phyloP scores from a whole-genome alignment of 768 basidiomycete genomes.

The Lactifluus piperatus region DNA sequence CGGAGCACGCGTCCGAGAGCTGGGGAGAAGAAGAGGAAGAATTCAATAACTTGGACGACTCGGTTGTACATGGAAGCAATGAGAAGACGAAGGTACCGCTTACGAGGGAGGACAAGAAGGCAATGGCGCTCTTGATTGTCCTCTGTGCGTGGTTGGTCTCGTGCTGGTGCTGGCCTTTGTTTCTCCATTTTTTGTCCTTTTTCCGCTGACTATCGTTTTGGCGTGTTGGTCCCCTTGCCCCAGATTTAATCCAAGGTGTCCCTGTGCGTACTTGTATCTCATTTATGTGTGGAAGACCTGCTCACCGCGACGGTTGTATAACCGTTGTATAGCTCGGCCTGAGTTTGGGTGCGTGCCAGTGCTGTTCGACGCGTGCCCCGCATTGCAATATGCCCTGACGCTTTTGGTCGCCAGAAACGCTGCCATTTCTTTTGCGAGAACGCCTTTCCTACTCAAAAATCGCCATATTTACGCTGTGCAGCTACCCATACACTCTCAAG shows the following conservation, averaged over 20 bases:
- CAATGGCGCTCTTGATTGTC: conserved; percentile 37
- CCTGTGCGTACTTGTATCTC: conserved; percentile 48
- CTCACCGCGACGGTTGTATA: neutral
- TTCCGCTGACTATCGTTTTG: neutral
- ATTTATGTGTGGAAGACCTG: no score
- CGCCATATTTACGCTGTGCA: conserved; percentile 84
- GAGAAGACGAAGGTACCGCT: conserved; percentile 4
- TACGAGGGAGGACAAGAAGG: conserved; percentile 33
- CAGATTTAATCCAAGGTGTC: conserved; percentile 65
- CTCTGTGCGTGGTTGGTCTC: conserved; percentile 41
- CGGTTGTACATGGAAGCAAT: neutral
- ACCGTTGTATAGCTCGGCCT: conserved; percentile 3
- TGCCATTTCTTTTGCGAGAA: conserved; percentile 93
- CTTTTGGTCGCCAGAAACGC: conserved; percentile 51
- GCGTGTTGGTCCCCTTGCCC: neutral
- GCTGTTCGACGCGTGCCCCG: conserved; percentile 30
- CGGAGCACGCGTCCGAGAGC: conserved; percentile 14
- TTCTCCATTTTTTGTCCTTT: no score
- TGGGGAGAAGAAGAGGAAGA: neutral
- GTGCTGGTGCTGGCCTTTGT: neutral
- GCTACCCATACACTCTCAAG: conserved; percentile 95
- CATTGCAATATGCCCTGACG: conserved; percentile 65
- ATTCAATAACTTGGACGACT: neutral
- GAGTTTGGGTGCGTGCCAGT: conserved; percentile 19
- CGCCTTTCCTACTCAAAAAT: conserved; percentile 96